Percentiles rank a stretch among this genome's conserved stretches.
Evolutionary conservation across 495 filamentous ascomycete species (phyloP).

Genomic region (Aspergillus ellipticus): DNA sequence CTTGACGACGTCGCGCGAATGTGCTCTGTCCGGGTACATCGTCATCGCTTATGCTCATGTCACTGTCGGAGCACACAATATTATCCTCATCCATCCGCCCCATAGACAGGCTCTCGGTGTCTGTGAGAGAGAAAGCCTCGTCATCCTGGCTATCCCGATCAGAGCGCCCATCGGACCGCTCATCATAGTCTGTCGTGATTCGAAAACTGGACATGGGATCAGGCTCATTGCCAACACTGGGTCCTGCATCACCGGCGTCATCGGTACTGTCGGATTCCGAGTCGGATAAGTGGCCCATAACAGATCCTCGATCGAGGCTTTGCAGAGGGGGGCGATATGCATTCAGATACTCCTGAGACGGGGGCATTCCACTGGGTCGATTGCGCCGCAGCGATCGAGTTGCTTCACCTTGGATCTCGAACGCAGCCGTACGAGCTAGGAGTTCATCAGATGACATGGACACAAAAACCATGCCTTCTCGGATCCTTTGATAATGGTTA

Average conservation of each 20-base stretch:
- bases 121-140: constrained; percentile 18
- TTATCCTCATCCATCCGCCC: constrained; percentile 27
- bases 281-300: constrained; percentile 20
- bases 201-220: constrained; percentile 39
- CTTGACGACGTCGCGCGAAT: constrained; percentile 28
- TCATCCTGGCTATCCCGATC: constrained; percentile 18
- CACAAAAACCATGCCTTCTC: constrained; percentile 92
- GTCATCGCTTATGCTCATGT: constrained; percentile 44
- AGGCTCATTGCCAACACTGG: constrained; percentile 8
- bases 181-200: constrained; percentile 49
- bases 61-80: constrained; percentile 45
- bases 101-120: constrained; percentile 23
- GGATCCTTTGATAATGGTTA: constrained; percentile 43
- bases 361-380: constrained; percentile 28
- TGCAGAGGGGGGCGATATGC: constrained; percentile 34
- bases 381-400: constrained; percentile 23
- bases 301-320: constrained; percentile 25
- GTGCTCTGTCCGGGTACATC: constrained; percentile 20
- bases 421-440: constrained; percentile 66
- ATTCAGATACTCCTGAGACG: constrained; percentile 42
- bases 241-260: constrained; percentile 4
- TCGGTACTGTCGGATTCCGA: constrained; percentile 18
- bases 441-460: constrained; percentile 78
- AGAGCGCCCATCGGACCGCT: constrained; percentile 35
- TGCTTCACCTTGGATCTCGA: constrained; percentile 65